A percentile compares a stretch with the other conserved stretches of the same genome.
These are phyloP conservation scores for Sphenostylis stenocarpa DNA, from an alignment of 306 rosid genomes.

Conservation along the genomic window DNA sequence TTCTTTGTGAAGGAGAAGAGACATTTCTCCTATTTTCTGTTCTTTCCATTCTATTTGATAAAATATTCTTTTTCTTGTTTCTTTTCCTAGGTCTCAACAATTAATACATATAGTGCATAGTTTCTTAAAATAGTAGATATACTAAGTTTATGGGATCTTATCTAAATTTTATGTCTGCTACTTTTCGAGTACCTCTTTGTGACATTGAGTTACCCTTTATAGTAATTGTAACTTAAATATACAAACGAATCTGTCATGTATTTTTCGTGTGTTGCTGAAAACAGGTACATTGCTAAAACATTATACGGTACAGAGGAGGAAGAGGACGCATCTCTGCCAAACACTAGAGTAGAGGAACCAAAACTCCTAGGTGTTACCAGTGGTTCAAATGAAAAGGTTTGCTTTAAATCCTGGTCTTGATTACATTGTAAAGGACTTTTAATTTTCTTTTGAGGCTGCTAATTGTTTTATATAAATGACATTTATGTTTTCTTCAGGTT, in stretches of 20 bases:
- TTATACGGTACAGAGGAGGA: slow-evolving; percentile 76
- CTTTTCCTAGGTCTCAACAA: too few relatives aligned
- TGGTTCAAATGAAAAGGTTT: slow-evolving; percentile 75
- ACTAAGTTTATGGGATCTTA: slow-evolving; percentile 3
- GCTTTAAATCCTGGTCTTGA: slow-evolving; percentile 10
- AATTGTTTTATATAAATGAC: slow-evolving; percentile 26
- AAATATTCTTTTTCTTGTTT: too few relatives aligned
- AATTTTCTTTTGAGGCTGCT: slow-evolving; percentile 29
- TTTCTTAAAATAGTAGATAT: not conserved
- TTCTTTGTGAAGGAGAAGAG: too few relatives aligned
- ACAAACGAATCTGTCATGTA: not conserved
- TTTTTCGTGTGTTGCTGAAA: slow-evolving; percentile 36
- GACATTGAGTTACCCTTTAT: not conserved
- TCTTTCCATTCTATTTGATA: too few relatives aligned
- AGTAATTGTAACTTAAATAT: slow-evolving; percentile 8
- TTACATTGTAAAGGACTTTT: not conserved
- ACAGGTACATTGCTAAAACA: slow-evolving; percentile 88
- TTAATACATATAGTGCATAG: not conserved
- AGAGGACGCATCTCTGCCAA: slow-evolving; percentile 47
- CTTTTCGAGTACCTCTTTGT: not conserved
- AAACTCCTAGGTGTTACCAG: slow-evolving; percentile 69
- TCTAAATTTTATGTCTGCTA: not conserved
- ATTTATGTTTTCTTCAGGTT: slow-evolving; percentile 50
- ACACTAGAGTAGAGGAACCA: slow-evolving; percentile 60
- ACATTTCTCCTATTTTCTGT: too few relatives aligned